phyloP scores from a whole-genome alignment of 2,329 filamentous ascomycete species.

The Metarhizium album region DNA sequence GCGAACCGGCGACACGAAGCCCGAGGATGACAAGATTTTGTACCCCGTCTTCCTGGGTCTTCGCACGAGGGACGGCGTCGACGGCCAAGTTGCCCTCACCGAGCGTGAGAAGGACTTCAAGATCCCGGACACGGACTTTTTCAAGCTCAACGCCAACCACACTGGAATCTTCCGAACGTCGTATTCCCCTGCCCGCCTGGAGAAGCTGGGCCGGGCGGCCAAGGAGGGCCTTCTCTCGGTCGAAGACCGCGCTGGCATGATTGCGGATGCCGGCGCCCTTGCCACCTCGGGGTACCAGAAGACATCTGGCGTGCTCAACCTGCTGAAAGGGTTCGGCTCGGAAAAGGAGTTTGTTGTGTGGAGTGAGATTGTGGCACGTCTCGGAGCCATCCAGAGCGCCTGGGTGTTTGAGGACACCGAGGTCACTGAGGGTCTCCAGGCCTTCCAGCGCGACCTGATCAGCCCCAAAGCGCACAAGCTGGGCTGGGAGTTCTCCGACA shows the following conservation, averaged over 20 bases:
- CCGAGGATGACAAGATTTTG: slow-evolving; percentile 79
- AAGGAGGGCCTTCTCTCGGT: slow-evolving; percentile 62
- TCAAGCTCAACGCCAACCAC: slow-evolving; percentile 93
- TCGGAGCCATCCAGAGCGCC: slow-evolving; percentile 67
- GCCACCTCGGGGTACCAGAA: slow-evolving; percentile 87
- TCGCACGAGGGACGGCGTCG: slow-evolving; percentile 70
- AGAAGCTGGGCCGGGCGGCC: slow-evolving; percentile 79
- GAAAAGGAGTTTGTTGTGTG: slow-evolving; percentile 90
- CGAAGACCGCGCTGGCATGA: slow-evolving; percentile 90
- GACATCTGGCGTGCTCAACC: slow-evolving; percentile 76
- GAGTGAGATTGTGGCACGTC: slow-evolving; percentile 77
- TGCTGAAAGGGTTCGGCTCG: slow-evolving; percentile 73
- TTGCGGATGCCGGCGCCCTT: slow-evolving; percentile 82
- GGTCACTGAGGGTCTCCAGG: slow-evolving; percentile 64
- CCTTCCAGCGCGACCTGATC: slow-evolving; percentile 71
- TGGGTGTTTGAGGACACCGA: slow-evolving; percentile 72
- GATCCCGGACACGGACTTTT: slow-evolving; percentile 73
- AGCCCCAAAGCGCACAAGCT: slow-evolving; percentile 73
- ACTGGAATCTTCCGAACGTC: slow-evolving; percentile 85
- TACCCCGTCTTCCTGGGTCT: slow-evolving; percentile 86
- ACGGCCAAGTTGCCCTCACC: slow-evolving; percentile 39
- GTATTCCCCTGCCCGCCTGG: slow-evolving; percentile 71
- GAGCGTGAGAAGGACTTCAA: slow-evolving; percentile 65
- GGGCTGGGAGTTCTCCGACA: slow-evolving; percentile 78
- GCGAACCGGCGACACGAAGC: slow-evolving; percentile 82